Evolutionary conservation across 768 basidiomycete genomes (phyloP), one percentile per base, ranked within the genome.

Genomic region (Leccinum ochraceum): DNA sequence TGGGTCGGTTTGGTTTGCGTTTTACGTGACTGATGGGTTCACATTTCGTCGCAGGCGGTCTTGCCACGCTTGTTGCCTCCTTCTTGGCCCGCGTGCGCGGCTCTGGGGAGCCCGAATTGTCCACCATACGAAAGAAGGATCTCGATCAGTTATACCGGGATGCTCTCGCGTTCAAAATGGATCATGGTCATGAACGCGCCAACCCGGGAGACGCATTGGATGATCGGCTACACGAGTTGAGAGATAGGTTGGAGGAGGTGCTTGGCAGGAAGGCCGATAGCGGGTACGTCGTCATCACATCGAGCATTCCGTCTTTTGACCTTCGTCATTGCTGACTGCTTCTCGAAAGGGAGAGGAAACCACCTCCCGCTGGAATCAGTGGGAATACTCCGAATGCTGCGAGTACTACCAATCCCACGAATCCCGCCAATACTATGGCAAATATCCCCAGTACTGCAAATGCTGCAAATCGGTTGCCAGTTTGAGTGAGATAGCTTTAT

Each of bases 21-120:
- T 61, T 26, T 4, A 32, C 8, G 1, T 37, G 32, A 30, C 11
- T 24, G 49, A n/a, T 42, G 11, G 1, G 8, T 51, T 58, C 22
- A 64, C 24, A 16, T 24, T 32, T 48, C 6, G 26, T 26, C 56
- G 0, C 14, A 85, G 87, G 90, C 28, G 89, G 85, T n/a, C 59
- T 87, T 13, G 72, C 88, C 4, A 92, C 89, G 0, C 26, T 90
- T 20, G 80, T 86, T 14, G 88, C 89, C 16, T 86, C 88, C 2
- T 90, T 87, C 71, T 78, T 92, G 26, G 90, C 89, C 3, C 83
- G 86, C 16, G 79, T 82, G 30, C 83, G 88, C 30, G 87, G 88
- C 6, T 84, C 87, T 0, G 82, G 83, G 44, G 89, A 91, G 65
- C 90, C 90, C 2, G 87, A 90, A 61, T 56, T 80, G 17, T 88